Base-by-base conservation (phyloP, 805 yeast genomes). In the Starmera pachycereana region DNA sequence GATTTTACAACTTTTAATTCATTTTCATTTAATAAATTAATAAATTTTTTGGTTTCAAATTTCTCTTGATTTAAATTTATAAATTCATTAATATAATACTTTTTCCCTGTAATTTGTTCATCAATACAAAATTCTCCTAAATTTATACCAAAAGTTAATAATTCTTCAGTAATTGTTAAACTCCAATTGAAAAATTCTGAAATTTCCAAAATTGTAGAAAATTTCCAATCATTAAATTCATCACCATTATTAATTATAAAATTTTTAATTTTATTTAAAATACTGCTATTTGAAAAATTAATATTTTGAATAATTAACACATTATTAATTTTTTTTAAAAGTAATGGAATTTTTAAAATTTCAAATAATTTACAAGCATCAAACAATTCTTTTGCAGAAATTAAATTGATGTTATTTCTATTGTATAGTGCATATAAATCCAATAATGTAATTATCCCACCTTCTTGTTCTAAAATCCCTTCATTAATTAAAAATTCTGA, bases 351-450 rank as follows among this genome's bases (percentile, higher is more conserved):
- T 8, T 72, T 66, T 35, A 88, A 60, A 8, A 50, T 51, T 7
- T 72, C 77, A 51, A 87, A 76, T 12, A 66, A 54, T 25, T 65
- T 66, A 40, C 86, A 70, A 0, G 95, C 78, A 36, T 71, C 72
- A 38, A 60, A 66, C 38, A 90, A 62, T 47, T 86, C 94, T 19
- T 58, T 59, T 1, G 96, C 85, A 1, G 85, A 69, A 1, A 89
- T 71, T 33, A 87, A 65, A 37, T 80, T 81, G 8, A 76, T 66
- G 2, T 81, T 82, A 47, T 84, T 67, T 44, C 81, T 66, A 48
- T 82, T 82, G 59, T 77, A 82, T 22, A 75, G 46, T 0, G 80
- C 75, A 56, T 69, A 83, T 14, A 82, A 52, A 49, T 82, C 90
- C 38, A 74, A 69, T 29, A 81, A 48, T 0, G 86, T 68, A 12